Base-by-base conservation (phyloP, 1,139 yeast genomes). In the Taiozyma sp. region DNA sequence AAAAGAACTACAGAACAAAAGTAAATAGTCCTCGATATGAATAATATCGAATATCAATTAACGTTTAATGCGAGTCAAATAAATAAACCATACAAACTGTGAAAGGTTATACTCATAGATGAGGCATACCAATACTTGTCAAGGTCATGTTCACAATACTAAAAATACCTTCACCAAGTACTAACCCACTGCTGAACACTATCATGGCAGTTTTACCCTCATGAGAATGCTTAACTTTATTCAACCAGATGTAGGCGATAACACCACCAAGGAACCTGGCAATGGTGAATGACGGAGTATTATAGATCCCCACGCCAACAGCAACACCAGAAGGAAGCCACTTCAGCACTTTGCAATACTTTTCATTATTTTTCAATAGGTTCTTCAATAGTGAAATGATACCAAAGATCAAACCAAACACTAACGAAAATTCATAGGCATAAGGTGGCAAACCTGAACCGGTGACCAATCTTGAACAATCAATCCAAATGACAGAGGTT, bases 401-500 rank as follows among this genome's bases (percentile, higher is more conserved):
- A 0, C 83, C 93, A 69, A 90, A 91, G 0, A 90, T 56, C 1
- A 74, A 55, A 0, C 90, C 97, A 62, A 90, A 81, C 0, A 73
- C 59, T 1, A 88, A 53, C 0, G 96, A 80, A 61, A 85, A 84
- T 49, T 73, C 76, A 53, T 78, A 75, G 0, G 89, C 96, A 55
- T 79, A 77, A 0, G 89, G 86, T 0, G 99, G 99, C 26, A 93
- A 71, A 0, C 96, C 97, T 52, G 85, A 79, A 1, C 99, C 99
- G 0, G 95, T 88, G 16, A 93, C 97, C 44, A 93, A 74, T 53
- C 99, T 73, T 1, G 97, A 89, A 66, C 98, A 90, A 66, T 93
- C 99, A 47, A 93, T 85, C 99, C 99, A 93, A 21, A 93, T 88
- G 6, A 89, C 81, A 0, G 98, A 97, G 0, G 99, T 93, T 4